These are phyloP conservation scores for Leccinum pachyderme DNA, from an alignment of 1,284 basidiomycete species.

Conservation along the genomic window DNA sequence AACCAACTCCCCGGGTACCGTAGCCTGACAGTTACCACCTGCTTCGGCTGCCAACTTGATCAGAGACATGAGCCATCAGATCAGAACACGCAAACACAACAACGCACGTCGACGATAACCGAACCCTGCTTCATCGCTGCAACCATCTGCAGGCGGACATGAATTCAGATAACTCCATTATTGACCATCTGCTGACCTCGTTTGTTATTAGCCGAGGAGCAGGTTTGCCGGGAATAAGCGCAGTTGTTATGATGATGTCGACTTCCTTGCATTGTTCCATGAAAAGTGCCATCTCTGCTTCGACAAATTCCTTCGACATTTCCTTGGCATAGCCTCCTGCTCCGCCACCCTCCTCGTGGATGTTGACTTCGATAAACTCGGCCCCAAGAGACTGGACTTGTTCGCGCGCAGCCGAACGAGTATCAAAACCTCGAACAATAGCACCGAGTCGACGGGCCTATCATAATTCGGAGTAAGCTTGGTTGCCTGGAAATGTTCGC, in stretches of 20 bases:
- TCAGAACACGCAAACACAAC: neutral
- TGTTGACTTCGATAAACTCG: conserved; percentile 76
- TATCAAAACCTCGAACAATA: conserved; percentile 84
- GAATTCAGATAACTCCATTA: conserved; percentile 4
- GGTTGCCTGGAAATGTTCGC: neutral
- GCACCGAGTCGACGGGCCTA: conserved; percentile 79
- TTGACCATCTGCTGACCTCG: conserved; percentile 39
- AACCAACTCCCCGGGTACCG: conserved; percentile 68
- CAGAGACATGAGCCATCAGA: conserved; percentile 15
- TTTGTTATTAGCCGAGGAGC: conserved; percentile 80
- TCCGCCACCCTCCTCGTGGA: conserved; percentile 78
- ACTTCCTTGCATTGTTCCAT: conserved; percentile 83
- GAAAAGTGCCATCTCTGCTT: conserved; percentile 86
- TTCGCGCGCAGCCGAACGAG: conserved; percentile 77
- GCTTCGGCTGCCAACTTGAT: conserved; percentile 68
- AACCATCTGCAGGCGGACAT: conserved; percentile 54
- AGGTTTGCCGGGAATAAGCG: conserved; percentile 78
- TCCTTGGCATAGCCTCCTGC: conserved; percentile 85
- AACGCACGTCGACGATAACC: conserved; percentile 67
- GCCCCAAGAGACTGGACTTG: conserved; percentile 85
- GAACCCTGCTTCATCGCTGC: conserved; percentile 86
- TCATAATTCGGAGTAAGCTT: conserved; percentile 4
- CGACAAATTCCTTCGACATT: conserved; percentile 88
- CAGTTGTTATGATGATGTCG: conserved; percentile 84
- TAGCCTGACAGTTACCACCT: conserved; percentile 82